Base-by-base conservation (phyloP, 1,284 basidiomycete species). In the Cronartium quercuum region DNA sequence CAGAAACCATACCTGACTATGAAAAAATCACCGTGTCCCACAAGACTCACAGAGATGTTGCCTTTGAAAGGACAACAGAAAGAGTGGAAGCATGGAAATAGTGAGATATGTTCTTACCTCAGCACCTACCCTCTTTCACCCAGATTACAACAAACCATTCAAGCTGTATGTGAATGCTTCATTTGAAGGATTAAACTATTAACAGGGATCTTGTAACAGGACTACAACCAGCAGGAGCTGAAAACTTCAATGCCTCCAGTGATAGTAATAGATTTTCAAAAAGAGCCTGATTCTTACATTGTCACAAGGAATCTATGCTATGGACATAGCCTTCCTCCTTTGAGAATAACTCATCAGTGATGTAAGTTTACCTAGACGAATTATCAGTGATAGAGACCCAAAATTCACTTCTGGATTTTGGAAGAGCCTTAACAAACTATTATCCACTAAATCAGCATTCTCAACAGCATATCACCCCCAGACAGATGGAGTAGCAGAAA, bases 391-490 rank as follows among this genome's bases (percentile, higher is more conserved):
- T 70, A 77, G 83, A 2, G 84, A 85, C 69, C 77, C 80, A 0
- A 76, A 83, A 5, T 86, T 85, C 76, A 84, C 83, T 0, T 79
- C 81, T n/a, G 40, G 58, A 12, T 83, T 86, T 76, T 86, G 85
- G 85, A 79, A 77, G 6, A 69, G 80, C 0, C 75, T 85, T 0
- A 77, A 83, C 66, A 60, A 78, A 24, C 77, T 84, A 0, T 78
- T 83, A 0, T 80, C 82, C 0, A 79, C 81, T 7, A 78, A 83
- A 60, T 77, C 84, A 0, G 76, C 77, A 2, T 82, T 86, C 82
- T 85, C 83, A n/a, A n/a, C n/a, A n/a, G n/a, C n/a, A n/a, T n/a
- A n/a, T n/a, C n/a, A n/a, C n/a, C n/a, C n/a, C n/a, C 0, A 83
- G 70, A 83, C 78, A 1, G 77, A 78, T 41, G 74, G 77, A 0